A percentile compares a stretch with the other conserved stretches of the same genome.
These are phyloP conservation scores for Yarrowia porcina DNA, from an alignment of 805 yeast species.

Conservation along the genomic window DNA sequence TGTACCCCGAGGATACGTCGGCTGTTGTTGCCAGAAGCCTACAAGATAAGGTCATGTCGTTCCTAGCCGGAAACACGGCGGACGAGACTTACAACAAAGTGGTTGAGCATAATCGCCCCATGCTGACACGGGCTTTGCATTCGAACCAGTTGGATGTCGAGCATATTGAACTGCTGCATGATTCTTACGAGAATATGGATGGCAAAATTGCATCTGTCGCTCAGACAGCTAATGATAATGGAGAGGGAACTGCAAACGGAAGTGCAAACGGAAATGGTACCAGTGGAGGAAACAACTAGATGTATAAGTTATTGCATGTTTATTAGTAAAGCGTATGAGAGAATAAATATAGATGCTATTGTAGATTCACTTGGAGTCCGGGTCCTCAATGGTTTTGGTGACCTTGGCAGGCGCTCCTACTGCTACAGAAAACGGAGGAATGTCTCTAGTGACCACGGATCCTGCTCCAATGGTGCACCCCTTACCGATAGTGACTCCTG, in stretches of 20 bases:
- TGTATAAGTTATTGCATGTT: constrained; percentile 8
- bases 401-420: constrained; percentile 64
- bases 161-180: not conserved
- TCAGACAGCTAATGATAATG: not conserved
- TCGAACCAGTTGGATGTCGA: not conserved
- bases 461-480: constrained; percentile 66
- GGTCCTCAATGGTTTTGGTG: not conserved
- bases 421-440: constrained; percentile 54
- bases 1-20: not conserved
- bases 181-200: constrained; percentile 9
- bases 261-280: not conserved
- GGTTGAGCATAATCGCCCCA: not conserved
- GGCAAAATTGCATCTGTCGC: not conserved
- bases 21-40: not conserved
- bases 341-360: not conserved
- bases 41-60: not conserved
- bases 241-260: not conserved
- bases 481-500: constrained; percentile 66
- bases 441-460: constrained; percentile 55
- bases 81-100: constrained; percentile 7
- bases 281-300: not conserved
- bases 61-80: not conserved
- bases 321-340: not conserved
- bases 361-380: not conserved
- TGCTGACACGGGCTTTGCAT: constrained; percentile 4